Evolutionary conservation across 306 rosid species (phyloP), one percentile per base, ranked within the genome.

Genomic region (Lagenaria siceraria): DNA sequence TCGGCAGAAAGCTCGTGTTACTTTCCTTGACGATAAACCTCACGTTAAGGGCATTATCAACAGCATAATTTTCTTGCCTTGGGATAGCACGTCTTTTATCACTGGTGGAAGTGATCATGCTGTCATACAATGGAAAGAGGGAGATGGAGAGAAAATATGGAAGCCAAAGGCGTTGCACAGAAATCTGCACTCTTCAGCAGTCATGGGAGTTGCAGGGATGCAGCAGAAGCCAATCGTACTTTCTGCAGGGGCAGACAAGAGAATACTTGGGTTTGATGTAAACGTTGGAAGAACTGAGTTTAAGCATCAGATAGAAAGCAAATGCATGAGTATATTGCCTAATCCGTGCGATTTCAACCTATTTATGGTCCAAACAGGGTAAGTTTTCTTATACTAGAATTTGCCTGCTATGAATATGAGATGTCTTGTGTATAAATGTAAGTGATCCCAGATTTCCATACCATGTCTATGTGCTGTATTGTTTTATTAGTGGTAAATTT

Each of bases 31-130:
- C 74, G 89, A 85, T 76, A 95, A 88, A 82, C 97, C 99, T 82
- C 99, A 95, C 82, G 76, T 78, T n/a, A 95, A 90, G 84, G 99
- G 99, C 78, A 85, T 92, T 74, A 92, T 96, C 82, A 96, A 96
- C 78, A 78, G 87, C 82, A 89, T 96, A 78, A 85, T 73, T 60
- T 92, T 92, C 85, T 86, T 89, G 86, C 99, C 97, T 18, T 96
- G 97, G 93, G 98, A 88, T 79, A 74, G 83, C 60, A 73, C 84
- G 66, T 84, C 88, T 81, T 96, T 96, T 85, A 86, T 84, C 81
- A 92, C 99, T 25, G 99, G 93, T 18, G 99, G 97, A 66, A 86
- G 93, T 85, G 99, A 96, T 83, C 99, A 92, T 86, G 96, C 91
- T 35, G 99, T 92, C 75, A 10, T 90, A 18, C 87, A 90, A 78